Conservation (phyloP, 441 rosid genomes). For the Jatropha multifida region DNA sequence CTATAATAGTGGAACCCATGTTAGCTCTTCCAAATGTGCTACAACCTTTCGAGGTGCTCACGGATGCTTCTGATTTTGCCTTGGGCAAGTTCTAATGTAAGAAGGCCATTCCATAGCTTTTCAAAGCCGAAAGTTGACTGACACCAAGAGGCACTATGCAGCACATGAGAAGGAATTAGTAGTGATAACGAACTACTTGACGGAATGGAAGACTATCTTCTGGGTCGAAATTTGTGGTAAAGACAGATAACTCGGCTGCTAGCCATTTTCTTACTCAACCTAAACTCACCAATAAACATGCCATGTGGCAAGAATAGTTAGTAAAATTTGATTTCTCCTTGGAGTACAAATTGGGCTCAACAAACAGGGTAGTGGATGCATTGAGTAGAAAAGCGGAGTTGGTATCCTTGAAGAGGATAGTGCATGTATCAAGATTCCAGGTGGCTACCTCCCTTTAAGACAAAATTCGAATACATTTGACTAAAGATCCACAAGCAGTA, state of each 20-base stretch:
- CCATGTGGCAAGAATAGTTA: neutral
- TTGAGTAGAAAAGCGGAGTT: neutral
- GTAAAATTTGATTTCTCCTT: neutral
- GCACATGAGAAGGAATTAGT: neutral
- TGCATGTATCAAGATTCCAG: too few relatives aligned
- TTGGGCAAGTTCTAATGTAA: too few relatives aligned
- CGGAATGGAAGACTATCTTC: neutral
- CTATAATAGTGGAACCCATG: neutral
- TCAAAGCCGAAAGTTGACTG: neutral
- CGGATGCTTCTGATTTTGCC: neutral
- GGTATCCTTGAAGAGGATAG: neutral
- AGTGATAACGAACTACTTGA: neutral
- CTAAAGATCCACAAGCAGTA: neutral
- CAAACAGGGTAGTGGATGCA: neutral
- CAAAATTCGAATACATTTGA: accelerated
- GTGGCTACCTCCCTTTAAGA: accelerated
- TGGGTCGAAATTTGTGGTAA: neutral
- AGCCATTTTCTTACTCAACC: neutral
- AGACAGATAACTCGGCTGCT: neutral
- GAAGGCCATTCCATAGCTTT: neutral
- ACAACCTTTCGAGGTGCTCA: neutral
- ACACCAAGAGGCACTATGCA: neutral
- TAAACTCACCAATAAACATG: neutral
- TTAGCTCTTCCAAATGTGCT: neutral
- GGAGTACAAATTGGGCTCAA: neutral